Conservation (phyloP, 1,284 basidiomycete genomes). For the Xerocomus minutiporus region DNA sequence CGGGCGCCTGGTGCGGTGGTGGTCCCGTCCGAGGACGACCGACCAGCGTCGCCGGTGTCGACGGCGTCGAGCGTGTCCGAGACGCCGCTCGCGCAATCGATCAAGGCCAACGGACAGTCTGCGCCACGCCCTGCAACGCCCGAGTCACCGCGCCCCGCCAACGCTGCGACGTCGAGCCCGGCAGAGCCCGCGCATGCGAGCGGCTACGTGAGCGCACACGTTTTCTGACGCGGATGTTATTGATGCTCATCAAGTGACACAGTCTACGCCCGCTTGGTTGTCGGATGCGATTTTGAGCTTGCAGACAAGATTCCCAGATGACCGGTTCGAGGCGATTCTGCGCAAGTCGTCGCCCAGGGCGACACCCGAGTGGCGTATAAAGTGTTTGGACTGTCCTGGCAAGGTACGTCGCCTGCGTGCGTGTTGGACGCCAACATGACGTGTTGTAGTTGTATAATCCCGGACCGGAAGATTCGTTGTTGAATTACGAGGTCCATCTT, state of each 20-base stretch:
- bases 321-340: constrained; percentile 76
- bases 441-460: constrained; percentile 75
- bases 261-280: constrained; percentile 70
- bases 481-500: constrained; percentile 92
- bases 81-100: constrained; percentile 54
- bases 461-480: constrained; percentile 84
- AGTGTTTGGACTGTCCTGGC: constrained; percentile 92
- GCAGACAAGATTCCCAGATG: constrained; percentile 73
- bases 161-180: constrained; percentile 18
- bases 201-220: constrained; percentile 27
- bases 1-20: constrained; percentile 34
- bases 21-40: constrained; percentile 39
- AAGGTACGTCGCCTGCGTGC: constrained; percentile 53
- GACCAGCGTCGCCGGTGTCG: constrained; percentile 62
- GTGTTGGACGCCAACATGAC: neutral
- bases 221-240: constrained; percentile 17
- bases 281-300: constrained; percentile 57
- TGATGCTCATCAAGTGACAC: constrained; percentile 35
- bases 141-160: constrained; percentile 24
- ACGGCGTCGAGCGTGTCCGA: constrained; percentile 66
- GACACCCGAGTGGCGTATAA: constrained; percentile 82
- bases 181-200: neutral
- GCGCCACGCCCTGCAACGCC: constrained; percentile 26
- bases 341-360: constrained; percentile 51
- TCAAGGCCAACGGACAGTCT: constrained; percentile 48